Evolutionary conservation across 257 asterid species (phyloP), one percentile per base, ranked within the genome.

Genomic region (Schizonepeta tenuifolia): DNA sequence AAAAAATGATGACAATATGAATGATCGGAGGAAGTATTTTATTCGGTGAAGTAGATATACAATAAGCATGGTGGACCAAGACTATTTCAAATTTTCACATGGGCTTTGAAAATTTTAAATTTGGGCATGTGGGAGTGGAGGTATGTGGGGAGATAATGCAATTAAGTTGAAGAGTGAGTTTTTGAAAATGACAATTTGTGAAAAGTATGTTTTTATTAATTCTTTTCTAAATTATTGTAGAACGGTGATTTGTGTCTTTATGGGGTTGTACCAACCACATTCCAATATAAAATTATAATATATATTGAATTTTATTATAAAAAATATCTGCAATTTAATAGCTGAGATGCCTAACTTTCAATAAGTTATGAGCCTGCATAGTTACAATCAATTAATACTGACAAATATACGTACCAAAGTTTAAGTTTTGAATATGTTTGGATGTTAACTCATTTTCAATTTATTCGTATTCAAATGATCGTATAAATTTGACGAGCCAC

Each of bases 51-150:
- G 68, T 14, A 9, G 18, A n/a, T 12, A 35, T n/a, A n/a, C 4
- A 5, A 20, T 21, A 55, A 13, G 5, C 24, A 26, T 1, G 41
- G 66, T 67, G 49, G 67, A 62, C 66, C 71, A 46, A 53, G 28
- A 69, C 44, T 21, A 76, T 75, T 75, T 65, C 57, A 62, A 69
- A 40, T 15, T 38, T 64, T 46, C 70, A 65, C 58, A 46, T 65
- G 70, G 57, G 69, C 0, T 43, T 41, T 1, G 9, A 41, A 28
- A 22, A 6, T 8, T 21, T 43, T 22, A 12, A 64, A 43, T 65
- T 35, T 35, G 65, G 26, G 44, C 65, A 62, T 36, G 51, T 41
- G n/a, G 50, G 51, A 10, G 70, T 6, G 10, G 11, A 9, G 10
- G 28, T 17, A 35, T 61, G 28, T 17, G 70, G 11, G 24, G 14